These are phyloP conservation scores for Aureobasidium sp. DNA, from an alignment of 2,329 filamentous ascomycete species.

Conservation along the genomic window DNA sequence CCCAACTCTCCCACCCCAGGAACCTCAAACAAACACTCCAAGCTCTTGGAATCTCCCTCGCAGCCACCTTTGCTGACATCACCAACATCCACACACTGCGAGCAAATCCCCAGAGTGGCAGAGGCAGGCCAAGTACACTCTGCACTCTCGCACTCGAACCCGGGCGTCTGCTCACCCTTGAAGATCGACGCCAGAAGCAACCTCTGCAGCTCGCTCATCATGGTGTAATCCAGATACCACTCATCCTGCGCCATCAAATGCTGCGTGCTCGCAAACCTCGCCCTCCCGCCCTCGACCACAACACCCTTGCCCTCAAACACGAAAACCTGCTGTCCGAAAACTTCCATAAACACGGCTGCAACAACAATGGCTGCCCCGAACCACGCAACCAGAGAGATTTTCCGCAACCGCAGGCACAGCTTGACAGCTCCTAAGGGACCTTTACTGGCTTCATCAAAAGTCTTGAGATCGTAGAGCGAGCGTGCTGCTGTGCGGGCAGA, in stretches of 20 bases:
- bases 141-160: background rate
- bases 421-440: background rate
- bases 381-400: background rate
- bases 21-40: background rate
- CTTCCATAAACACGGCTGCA: background rate
- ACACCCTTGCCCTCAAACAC: background rate
- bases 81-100: background rate
- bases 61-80: background rate
- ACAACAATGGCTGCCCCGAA: background rate
- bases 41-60: background rate
- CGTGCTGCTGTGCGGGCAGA: background rate
- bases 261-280: background rate
- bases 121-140: constrained; percentile 1
- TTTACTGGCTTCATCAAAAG: constrained; percentile 1
- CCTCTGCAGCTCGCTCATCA: constrained; percentile 5
- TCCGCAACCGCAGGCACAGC: background rate
- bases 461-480: background rate
- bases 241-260: background rate
- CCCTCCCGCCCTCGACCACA: background rate
- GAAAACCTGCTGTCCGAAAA: background rate
- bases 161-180: background rate
- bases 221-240: constrained; percentile 10
- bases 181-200: background rate
- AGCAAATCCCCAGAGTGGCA: constrained; percentile 1
- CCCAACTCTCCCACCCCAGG: background rate